These are phyloP conservation scores for Umbilicus rupestris DNA, from an alignment of 164 flowering plant species.

Conservation along the genomic window DNA sequence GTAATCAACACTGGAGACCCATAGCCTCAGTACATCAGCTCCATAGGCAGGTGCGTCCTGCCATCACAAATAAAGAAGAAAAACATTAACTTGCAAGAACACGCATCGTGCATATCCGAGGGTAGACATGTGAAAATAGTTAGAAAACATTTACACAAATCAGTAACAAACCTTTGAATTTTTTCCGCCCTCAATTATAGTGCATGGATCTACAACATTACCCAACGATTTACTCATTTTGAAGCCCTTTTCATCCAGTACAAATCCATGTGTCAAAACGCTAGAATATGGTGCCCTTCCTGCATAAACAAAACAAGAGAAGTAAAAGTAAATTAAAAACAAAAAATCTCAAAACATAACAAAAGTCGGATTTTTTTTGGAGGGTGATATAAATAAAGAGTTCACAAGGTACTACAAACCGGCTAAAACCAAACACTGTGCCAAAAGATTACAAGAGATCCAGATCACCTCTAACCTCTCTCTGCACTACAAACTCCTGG, in stretches of 20 bases:
- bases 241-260: slow-evolving; percentile 86
- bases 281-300: slow-evolving; percentile 83
- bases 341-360: not conserved
- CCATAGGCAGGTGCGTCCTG: slow-evolving; percentile 87
- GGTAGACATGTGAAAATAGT: not conserved
- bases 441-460: no score
- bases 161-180: slow-evolving; percentile 45
- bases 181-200: slow-evolving; percentile 82
- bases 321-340: not conserved
- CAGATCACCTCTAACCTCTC: no score
- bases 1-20: slow-evolving; percentile 99
- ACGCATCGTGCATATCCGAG: not conserved
- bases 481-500: no score
- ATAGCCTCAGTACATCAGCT: slow-evolving; percentile 91
- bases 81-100: not conserved
- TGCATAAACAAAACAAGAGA: slow-evolving; percentile 18
- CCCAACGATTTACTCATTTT: slow-evolving; percentile 99
- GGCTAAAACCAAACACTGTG: no score
- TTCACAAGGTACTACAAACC: no score
- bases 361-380: no score
- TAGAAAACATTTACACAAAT: not conserved
- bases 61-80: slow-evolving; percentile 12
- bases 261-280: slow-evolving; percentile 97
- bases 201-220: slow-evolving; percentile 87
- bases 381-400: no score